Evolutionary conservation across 2,329 filamentous ascomycete genomes (phyloP).

Genomic region (Thielaviopsis populi): DNA sequence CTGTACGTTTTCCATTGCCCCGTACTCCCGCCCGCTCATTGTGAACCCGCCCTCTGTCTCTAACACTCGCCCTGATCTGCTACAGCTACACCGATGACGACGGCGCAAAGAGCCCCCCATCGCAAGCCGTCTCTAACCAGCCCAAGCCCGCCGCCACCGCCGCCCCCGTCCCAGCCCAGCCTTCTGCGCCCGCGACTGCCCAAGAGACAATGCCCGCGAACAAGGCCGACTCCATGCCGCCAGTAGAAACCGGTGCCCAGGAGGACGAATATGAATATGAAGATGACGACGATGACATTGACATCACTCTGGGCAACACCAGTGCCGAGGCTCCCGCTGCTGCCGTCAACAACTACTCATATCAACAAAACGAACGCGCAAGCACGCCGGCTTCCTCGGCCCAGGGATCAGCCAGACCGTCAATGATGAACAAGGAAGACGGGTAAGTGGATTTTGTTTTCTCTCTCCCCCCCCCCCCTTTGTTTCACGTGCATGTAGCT

Average conservation of each 20-base stretch:
- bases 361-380: conserved; percentile 23
- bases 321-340: conserved; percentile 18
- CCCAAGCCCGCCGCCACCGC: background rate
- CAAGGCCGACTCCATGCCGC: conserved; percentile 19
- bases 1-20: conserved; percentile 46
- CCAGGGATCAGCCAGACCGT: conserved; percentile 38
- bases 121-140: background rate
- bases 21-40: background rate
- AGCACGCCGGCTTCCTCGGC: conserved; percentile 19
- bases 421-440: conserved; percentile 33
- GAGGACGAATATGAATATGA: conserved; percentile 32
- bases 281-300: conserved; percentile 40
- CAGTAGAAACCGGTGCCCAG: conserved; percentile 25
- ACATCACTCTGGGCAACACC: conserved; percentile 39
- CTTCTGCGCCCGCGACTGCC: background rate
- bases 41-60: background rate
- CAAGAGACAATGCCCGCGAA: conserved; percentile 18
- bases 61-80: background rate
- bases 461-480: background rate
- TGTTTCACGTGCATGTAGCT: conserved; percentile 6
- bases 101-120: conserved; percentile 19
- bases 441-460: conserved; percentile 25
- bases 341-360: conserved; percentile 15
- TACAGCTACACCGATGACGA: conserved; percentile 18
- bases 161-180: background rate